Percentiles rank a stretch among this genome's conserved stretches.
These are phyloP conservation scores for Yarrowia sp. DNA, from an alignment of 805 yeast species.

Conservation along the genomic window DNA sequence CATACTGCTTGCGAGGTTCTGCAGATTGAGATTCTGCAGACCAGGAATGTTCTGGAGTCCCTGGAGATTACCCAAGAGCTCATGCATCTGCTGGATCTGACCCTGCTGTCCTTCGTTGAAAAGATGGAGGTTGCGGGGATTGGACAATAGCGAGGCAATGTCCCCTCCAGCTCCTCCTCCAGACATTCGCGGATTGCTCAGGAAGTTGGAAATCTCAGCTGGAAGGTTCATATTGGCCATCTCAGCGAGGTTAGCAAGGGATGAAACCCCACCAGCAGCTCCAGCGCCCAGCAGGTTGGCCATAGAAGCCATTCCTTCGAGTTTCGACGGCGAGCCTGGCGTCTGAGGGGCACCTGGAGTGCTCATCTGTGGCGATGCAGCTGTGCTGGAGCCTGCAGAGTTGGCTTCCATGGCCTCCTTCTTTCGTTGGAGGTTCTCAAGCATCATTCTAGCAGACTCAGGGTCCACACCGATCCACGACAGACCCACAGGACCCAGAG, in stretches of 20 bases:
- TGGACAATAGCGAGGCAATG: conserved; percentile 26
- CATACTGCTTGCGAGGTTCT: conserved; percentile 33
- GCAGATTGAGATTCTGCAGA: conserved; percentile 19
- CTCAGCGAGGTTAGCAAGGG: conserved; percentile 24
- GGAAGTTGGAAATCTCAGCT: conserved; percentile 21
- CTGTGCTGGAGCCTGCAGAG: conserved; percentile 13
- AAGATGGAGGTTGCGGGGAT: conserved; percentile 31
- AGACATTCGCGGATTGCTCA: conserved; percentile 23
- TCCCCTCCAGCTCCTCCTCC: conserved; percentile 27
- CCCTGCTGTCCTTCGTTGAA: conserved; percentile 37
- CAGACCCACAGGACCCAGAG: conserved; percentile 57
- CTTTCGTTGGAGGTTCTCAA: conserved; percentile 32
- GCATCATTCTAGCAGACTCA: conserved; percentile 38
- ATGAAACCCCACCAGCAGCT: conserved; percentile 19
- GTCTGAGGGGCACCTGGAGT: conserved; percentile 6
- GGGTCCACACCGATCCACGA: conserved; percentile 39
- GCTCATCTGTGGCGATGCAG: conserved; percentile 25
- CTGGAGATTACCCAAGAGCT: conserved; percentile 30
- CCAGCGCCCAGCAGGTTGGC: conserved; percentile 26
- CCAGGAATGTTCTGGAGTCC: conserved; percentile 31
- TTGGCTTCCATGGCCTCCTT: conserved; percentile 15
- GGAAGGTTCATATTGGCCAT: conserved; percentile 28
- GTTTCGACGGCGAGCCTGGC: conserved; percentile 28
- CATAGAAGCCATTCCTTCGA: conserved; percentile 35
- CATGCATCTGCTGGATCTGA: conserved; percentile 35